Evolutionary conservation across 148 eudicot genomes (phyloP), one percentile per base, ranked within the genome.

Genomic region (Diospyros lotus): DNA sequence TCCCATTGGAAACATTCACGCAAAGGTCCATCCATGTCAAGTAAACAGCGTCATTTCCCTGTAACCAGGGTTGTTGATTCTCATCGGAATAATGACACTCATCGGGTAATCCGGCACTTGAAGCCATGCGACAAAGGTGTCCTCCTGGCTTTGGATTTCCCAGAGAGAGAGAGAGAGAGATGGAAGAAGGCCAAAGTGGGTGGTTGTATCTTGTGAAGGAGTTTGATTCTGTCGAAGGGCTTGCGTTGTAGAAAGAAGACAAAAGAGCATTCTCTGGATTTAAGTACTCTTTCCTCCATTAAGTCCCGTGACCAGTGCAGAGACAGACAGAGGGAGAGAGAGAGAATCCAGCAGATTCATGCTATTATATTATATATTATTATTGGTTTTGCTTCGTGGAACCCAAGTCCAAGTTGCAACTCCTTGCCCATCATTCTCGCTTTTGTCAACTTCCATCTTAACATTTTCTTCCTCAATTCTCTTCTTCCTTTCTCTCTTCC

Each of bases 1-100:
- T 54, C 58, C 64, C 73, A 18, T 63, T 73, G 3, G 76, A 56
- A 39, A 82, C 81, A 14, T 83, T 79, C 70, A 85, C 87, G 76
- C 77, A 73, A 44, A 85, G 48, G 63, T 85, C 82, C 77, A 77
- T 58, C 87, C 87, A 85, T 43, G 87, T 79, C 67, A 85, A 17
- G 61, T 17, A 18, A 64, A 75, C 64, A 4, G 68, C 68, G 15
- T 54, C 51, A 14, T 6, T 65, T 55, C 54, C 64, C 60, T 74
- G 61, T 58, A 73, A 9, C 28, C 28, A 28, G 28, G 28, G 28
- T 28, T 28, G 28, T 28, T 28, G 28, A 28, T 28, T 28, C 28
- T 28, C 28, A 28, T 28, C 28, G 28, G 28, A 28, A 28, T 28
- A 28, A 28, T 28, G 28, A 28, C 28, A 28, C 28, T 73, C 53